Evolutionary conservation across 2,329 filamentous ascomycete genomes (phyloP), one percentile per base, ranked within the genome.

Genomic region (Stemphylium lycopersici): DNA sequence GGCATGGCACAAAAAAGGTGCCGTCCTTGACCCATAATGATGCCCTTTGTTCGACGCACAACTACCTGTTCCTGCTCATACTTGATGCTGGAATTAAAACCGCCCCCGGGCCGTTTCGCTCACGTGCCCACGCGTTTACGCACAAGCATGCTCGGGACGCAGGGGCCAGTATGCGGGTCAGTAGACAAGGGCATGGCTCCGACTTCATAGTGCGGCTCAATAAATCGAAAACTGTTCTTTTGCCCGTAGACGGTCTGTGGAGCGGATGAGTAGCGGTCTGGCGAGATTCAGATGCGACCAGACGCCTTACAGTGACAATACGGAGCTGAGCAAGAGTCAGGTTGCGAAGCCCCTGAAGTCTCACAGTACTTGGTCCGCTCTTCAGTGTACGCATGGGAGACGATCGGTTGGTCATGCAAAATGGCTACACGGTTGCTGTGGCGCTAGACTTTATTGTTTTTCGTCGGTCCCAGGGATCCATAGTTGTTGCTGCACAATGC

Each of bases 41-140:
- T 29, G 11, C 26, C 24, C 26, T 29, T 8, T 8, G 15, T 33
- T 6, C n/a, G 3, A 6, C 15, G 24, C 24, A 11, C 33, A n/a
- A 4, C 18, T 15, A 13, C 31, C 3, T 7, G 24, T 22, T 24
- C 16, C 12, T 15, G 16, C n/a, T 12, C 13, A 29, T 16, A 12
- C 18, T 2, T n/a, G 20, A 16, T 22, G 31, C 20, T n/a, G 20
- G n/a, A 22, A 16, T 5, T 52, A 29, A n/a, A 24, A 50, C 34
- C 15, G 49, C 22, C 43, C 15, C 46, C 34, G 46, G 33, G 20
- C 39, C 29, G 34, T 29, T 50, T 24, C 7, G n/a, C 40, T 39
- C 51, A 54, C 51, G 51, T 54, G 51, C 39, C 46, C 51, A 54
- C 51, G 51, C 51, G 51, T 54, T 50, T 42, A 34, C 40, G 34